Conservation (phyloP, 345 rosid genomes). For the Eucalyptus pumila region DNA sequence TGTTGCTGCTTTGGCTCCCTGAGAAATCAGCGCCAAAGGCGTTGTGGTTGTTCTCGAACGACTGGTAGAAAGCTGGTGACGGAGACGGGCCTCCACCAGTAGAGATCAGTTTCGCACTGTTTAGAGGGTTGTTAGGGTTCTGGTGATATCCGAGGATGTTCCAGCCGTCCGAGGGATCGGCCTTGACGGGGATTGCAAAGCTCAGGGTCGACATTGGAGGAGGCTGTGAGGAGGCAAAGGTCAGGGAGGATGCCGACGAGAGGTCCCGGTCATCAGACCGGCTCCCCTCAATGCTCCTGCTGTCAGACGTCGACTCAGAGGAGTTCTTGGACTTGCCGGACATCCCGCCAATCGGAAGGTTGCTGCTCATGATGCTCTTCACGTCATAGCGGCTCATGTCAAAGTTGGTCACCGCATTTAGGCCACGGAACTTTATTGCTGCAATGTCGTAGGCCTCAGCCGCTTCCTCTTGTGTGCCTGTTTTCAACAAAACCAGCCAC, state of each 20-base stretch:
- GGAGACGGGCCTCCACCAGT: not conserved
- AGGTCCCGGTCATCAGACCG: constrained; percentile 32
- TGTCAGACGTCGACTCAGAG: constrained; percentile 29
- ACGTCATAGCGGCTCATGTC: constrained; percentile 91
- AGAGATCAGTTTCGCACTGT: not conserved
- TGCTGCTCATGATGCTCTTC: constrained; percentile 72
- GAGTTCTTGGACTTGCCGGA: constrained; percentile 26
- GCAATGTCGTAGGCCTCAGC: constrained; percentile 98
- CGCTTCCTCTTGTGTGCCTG: constrained; percentile 96
- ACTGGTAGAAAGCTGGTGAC: not conserved
- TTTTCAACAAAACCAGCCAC: not conserved
- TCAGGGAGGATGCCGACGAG: constrained; percentile 35
- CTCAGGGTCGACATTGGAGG: constrained; percentile 9
- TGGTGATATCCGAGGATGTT: constrained; percentile 32
- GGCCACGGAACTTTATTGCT: constrained; percentile 86
- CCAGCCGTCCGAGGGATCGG: constrained; percentile 57
- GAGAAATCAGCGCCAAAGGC: constrained; percentile 15
- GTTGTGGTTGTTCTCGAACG: not conserved
- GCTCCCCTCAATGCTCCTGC: constrained; percentile 17
- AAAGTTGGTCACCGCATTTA: constrained; percentile 85
- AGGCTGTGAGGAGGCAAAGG: constrained; percentile 15
- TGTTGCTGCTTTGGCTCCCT: not conserved
- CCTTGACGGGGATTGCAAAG: constrained; percentile 58
- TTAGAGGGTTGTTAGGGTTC: not conserved
- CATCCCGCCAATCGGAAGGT: constrained; percentile 80